These are phyloP conservation scores for Dendrobium catenatum DNA, from an alignment of 106 monocot species.

Conservation along the genomic window DNA sequence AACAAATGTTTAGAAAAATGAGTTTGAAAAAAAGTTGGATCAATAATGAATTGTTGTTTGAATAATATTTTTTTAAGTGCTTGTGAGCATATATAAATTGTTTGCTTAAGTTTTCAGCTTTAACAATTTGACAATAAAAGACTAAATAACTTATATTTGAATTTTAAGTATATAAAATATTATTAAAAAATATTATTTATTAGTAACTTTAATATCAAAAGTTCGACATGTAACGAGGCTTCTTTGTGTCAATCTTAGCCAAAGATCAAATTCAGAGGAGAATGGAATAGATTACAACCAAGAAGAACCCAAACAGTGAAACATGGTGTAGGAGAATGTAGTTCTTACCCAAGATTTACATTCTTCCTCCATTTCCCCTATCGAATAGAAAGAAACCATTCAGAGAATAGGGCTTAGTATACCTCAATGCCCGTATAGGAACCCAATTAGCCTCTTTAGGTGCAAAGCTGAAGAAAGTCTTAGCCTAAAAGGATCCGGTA, in stretches of 20 bases:
- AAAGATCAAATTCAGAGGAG: background rate
- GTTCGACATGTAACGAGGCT: conserved; percentile 12
- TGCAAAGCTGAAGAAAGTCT: conserved; percentile 66
- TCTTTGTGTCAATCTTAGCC: conserved; percentile 4
- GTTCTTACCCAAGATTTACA: conserved; percentile 46
- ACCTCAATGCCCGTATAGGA: conserved; percentile 71
- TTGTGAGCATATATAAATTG: too few relatives aligned
- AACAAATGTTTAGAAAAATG: too few relatives aligned
- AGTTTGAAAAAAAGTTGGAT: too few relatives aligned
- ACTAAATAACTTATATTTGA: too few relatives aligned
- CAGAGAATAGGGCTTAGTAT: conserved; percentile 77
- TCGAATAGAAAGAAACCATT: background rate
- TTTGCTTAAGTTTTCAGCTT: too few relatives aligned
- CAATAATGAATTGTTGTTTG: too few relatives aligned
- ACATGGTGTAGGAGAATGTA: conserved; percentile 49
- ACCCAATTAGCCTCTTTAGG: conserved; percentile 60
- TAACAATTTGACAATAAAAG: too few relatives aligned
- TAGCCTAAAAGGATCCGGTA: conserved; percentile 92
- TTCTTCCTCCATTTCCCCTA: conserved; percentile 33
- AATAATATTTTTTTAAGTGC: too few relatives aligned
- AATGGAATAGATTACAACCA: conserved; percentile 17
- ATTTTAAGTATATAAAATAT: too few relatives aligned
- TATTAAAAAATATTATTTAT: too few relatives aligned
- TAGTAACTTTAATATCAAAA: too few relatives aligned
- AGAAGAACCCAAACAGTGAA: conserved; percentile 32